Evolutionary conservation across 2,329 filamentous ascomycete genomes (phyloP).

Genomic region (Trichothecium roseum): DNA sequence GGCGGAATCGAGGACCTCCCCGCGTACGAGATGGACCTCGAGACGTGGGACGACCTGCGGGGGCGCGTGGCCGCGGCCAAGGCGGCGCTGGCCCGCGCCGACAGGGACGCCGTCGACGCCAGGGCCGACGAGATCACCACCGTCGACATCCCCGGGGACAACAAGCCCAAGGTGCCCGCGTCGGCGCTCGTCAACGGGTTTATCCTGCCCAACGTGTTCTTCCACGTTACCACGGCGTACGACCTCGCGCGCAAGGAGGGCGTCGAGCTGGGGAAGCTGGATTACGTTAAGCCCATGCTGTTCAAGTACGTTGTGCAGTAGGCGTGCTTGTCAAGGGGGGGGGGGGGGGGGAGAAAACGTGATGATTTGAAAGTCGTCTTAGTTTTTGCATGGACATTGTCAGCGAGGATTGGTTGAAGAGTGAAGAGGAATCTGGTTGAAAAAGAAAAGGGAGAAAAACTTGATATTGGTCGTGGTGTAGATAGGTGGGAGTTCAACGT

Average conservation of each 20-base stretch:
- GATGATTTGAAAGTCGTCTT: too few relatives aligned
- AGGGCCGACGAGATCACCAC: conserved; percentile 15
- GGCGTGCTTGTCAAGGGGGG: conserved; percentile 6
- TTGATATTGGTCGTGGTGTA: neutral
- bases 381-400: neutral
- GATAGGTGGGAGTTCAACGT: too few relatives aligned
- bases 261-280: conserved; percentile 49
- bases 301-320: neutral
- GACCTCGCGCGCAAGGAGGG: conserved; percentile 50
- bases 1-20: conserved; percentile 16
- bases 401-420: neutral
- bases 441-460: neutral
- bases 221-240: conserved; percentile 52
- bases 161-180: conserved; percentile 10
- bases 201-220: conserved; percentile 51
- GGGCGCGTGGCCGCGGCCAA: conserved; percentile 20
- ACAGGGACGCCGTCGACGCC: conserved; percentile 21
- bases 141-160: conserved; percentile 18
- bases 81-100: conserved; percentile 18
- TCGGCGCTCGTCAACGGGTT: conserved; percentile 34
- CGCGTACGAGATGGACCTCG: conserved; percentile 11
- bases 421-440: neutral
- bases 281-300: conserved; percentile 34
- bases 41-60: conserved; percentile 23
- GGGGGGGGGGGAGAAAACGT: too few relatives aligned